Evolutionary conservation across 768 basidiomycete genomes (phyloP), one percentile per base, ranked within the genome.

Genomic region (Trametes elegans): DNA sequence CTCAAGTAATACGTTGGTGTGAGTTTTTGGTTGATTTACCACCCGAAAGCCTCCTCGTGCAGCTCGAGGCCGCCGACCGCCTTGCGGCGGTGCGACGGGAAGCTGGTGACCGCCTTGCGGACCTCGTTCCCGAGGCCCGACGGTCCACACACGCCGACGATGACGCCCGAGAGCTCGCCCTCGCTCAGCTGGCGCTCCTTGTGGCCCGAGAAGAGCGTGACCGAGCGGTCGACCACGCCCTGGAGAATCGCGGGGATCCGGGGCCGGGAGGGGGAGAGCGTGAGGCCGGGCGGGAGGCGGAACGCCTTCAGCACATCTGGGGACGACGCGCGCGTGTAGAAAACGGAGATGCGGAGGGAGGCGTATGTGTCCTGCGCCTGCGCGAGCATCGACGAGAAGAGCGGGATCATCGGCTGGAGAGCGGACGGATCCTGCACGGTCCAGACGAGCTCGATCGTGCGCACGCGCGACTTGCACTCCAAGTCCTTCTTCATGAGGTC

Each of bases 391-490:
- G 72, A 61, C 7, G 59, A 53, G 53, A 79, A 68, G 29, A 74
- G 68, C 1, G 73, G 70, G 42, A 79, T 34, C 9, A 77, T 67
- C 6, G 75, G 70, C 28, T 63, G 69, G 45, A 78, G 68, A 0
- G 73, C 72, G 14, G 51, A 72, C 24, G 71, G 75, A 64, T 74
- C 75, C 46, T 71, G 69, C 9, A 82, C 72, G 26, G 74, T 63
- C 83, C 83, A 85, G n/a, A 83, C 69, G 27, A 85, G 70, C 55
- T 82, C 79, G 59, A 84, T 73, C 23, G 74, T 52, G 14, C 75
- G 71, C 5, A 76, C 66, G 46, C 74, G 70, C 34, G 76, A 74
- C 18, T 60, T 59, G 49, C 74, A 68, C 44, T 66, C 39, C 48
- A 66, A 42, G 57, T 67, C 69, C 52, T 71, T 68, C 61, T 69